Conservation (phyloP, 352 stramenopile species). For the Peronospora destructor region DNA sequence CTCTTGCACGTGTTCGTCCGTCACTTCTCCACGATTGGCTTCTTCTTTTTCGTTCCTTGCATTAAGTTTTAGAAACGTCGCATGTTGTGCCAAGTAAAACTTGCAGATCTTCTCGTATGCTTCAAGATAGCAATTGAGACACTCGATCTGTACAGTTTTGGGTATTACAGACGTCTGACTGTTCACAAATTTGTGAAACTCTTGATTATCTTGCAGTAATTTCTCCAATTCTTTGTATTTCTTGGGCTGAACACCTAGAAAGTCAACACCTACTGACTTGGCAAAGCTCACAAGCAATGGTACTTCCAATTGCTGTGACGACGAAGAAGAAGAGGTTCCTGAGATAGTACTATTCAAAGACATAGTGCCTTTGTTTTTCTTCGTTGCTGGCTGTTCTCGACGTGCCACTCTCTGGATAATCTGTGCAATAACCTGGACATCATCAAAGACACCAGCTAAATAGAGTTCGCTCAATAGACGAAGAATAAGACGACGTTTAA, state of each 20-base stretch:
- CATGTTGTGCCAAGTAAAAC: conserved; percentile 88
- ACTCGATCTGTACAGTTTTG: conserved; percentile 48
- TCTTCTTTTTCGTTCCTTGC: conserved; percentile 90
- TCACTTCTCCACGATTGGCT: conserved; percentile 70
- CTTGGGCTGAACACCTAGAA: conserved; percentile 61
- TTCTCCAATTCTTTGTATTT: conserved; percentile 59
- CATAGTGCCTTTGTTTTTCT: conserved; percentile 39
- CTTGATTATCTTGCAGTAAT: conserved; percentile 22
- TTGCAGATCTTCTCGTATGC: conserved; percentile 86
- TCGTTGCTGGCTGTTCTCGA: conserved; percentile 31
- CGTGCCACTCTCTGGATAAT: conserved; percentile 73
- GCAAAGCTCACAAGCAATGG: conserved; percentile 92
- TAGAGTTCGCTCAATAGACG: conserved; percentile 81
- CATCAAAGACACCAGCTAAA: conserved; percentile 68
- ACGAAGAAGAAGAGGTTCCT: conserved; percentile 2
- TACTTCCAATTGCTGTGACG: conserved; percentile 81
- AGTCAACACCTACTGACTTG: conserved; percentile 88
- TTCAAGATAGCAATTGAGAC: conserved; percentile 77
- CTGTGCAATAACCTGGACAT: conserved; percentile 66
- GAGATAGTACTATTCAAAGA: conserved; percentile 4
- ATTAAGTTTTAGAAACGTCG: conserved; percentile 87
- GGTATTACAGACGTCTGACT: conserved; percentile 51
- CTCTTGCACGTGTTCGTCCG: conserved; percentile 66
- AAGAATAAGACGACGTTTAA: conserved; percentile 67
- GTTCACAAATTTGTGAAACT: conserved; percentile 38